These are phyloP conservation scores for Catharanthus roseus DNA, from an alignment of 257 asterid genomes.

Conservation along the genomic window DNA sequence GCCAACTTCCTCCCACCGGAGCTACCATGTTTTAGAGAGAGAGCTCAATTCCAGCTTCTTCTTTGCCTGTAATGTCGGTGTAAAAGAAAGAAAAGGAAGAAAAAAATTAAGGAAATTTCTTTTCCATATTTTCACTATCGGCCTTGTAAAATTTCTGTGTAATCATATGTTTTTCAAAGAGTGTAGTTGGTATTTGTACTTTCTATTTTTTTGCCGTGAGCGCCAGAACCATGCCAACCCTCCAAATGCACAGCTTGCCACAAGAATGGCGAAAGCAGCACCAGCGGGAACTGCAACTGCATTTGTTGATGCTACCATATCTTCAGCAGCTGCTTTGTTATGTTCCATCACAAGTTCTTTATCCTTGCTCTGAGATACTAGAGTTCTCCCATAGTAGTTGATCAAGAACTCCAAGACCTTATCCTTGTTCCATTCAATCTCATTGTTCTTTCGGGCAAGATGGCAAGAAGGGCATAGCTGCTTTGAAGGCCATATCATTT, in stretches of 20 bases:
- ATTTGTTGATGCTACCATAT: slow-evolving; percentile 42
- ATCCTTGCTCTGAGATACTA: slow-evolving; percentile 44
- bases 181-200: slow-evolving; percentile 76
- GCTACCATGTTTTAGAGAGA: slow-evolving; percentile 22
- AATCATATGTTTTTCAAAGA: slow-evolving; percentile 68
- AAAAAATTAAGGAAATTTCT: slow-evolving; percentile 24
- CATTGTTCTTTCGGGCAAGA: slow-evolving; percentile 15
- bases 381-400: slow-evolving; percentile 56
- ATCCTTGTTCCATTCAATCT: slow-evolving; percentile 47
- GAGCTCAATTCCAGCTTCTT: slow-evolving; percentile 78
- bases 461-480: slow-evolving; percentile 84
- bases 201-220: slow-evolving; percentile 85
- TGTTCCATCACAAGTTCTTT: slow-evolving; percentile 41
- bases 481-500: slow-evolving; percentile 69
- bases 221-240: slow-evolving; percentile 97
- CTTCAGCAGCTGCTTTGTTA: slow-evolving; percentile 31
- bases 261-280: slow-evolving; percentile 88
- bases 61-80: slow-evolving; percentile 72
- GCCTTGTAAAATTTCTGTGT: slow-evolving; percentile 15
- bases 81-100: slow-evolving; percentile 31
- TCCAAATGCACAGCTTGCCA: slow-evolving; percentile 96
- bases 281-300: slow-evolving; percentile 87
- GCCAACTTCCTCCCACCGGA: not conserved
- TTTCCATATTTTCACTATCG: not conserved
- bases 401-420: slow-evolving; percentile 62